A percentile compares a stretch with the other conserved stretches of the same genome.
These are phyloP conservation scores for Wickerhamiella brachini DNA, from an alignment of 805 yeast genomes.

Conservation along the genomic window DNA sequence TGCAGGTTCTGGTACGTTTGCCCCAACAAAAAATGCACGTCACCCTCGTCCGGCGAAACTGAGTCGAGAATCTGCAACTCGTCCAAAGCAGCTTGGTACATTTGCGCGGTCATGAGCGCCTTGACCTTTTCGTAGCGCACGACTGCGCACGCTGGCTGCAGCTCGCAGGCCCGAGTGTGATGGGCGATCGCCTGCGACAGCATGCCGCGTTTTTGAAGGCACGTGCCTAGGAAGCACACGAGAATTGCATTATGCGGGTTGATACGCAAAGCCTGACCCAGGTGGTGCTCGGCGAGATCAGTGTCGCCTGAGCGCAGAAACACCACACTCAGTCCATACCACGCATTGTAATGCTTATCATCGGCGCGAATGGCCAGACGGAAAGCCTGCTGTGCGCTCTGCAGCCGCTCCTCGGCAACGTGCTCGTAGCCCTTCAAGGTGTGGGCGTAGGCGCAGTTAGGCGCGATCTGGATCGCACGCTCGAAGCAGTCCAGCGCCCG, in stretches of 20 bases:
- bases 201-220: slow-evolving; percentile 61
- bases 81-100: slow-evolving; percentile 55
- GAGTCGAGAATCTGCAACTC: slow-evolving; percentile 60
- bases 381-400: slow-evolving; percentile 74
- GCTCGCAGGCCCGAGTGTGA: slow-evolving; percentile 66
- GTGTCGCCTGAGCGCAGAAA: slow-evolving; percentile 75
- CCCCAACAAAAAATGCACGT: slow-evolving; percentile 81
- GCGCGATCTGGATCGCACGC: slow-evolving; percentile 57
- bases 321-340: slow-evolving; percentile 93
- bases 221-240: slow-evolving; percentile 89
- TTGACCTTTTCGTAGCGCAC: slow-evolving; percentile 86
- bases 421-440: slow-evolving; percentile 91
- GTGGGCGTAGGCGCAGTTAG: slow-evolving; percentile 70
- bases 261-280: slow-evolving; percentile 72
- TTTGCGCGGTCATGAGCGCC: slow-evolving; percentile 53
- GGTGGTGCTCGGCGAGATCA: slow-evolving; percentile 71
- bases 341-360: slow-evolving; percentile 79
- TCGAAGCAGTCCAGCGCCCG: slow-evolving; percentile 81
- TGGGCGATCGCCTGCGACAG: slow-evolving; percentile 62
- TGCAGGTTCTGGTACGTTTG: slow-evolving; percentile 68
- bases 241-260: slow-evolving; percentile 84
- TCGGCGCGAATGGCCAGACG: slow-evolving; percentile 65
- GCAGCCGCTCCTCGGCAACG: slow-evolving; percentile 77
- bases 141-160: slow-evolving; percentile 76
- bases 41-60: slow-evolving; percentile 88